Evolutionary conservation across 495 filamentous ascomycete species (phyloP).

Genomic region (Rhypophila decipiens): DNA sequence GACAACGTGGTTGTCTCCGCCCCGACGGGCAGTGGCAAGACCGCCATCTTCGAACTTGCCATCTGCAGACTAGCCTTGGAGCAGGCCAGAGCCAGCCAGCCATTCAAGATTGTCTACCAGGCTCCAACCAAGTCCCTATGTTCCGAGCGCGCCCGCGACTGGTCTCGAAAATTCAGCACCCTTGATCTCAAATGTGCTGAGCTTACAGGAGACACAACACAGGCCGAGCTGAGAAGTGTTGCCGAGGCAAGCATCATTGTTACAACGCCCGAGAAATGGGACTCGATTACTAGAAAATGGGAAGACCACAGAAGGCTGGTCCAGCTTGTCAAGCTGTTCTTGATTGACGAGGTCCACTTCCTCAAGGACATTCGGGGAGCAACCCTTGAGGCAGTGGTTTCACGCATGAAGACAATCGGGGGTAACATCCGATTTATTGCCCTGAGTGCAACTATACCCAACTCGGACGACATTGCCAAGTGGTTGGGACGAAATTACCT

Average conservation of each 20-base stretch:
- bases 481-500: constrained; percentile 82
- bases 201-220: constrained; percentile 86
- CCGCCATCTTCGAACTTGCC: constrained; percentile 81
- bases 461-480: constrained; percentile 79
- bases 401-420: constrained; percentile 90
- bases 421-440: constrained; percentile 86
- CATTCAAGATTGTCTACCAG: constrained; percentile 92
- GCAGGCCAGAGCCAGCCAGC: constrained; percentile 53
- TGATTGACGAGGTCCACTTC: constrained; percentile 96
- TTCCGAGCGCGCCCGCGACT: constrained; percentile 73
- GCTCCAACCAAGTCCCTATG: constrained; percentile 93
- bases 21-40: constrained; percentile 93
- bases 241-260: constrained; percentile 85
- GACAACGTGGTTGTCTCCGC: constrained; percentile 87
- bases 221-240: constrained; percentile 63
- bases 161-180: constrained; percentile 74
- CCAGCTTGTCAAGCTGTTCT: constrained; percentile 79
- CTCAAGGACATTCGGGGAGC: constrained; percentile 85
- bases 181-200: constrained; percentile 75
- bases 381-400: constrained; percentile 91
- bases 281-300: constrained; percentile 95
- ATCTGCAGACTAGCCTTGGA: constrained; percentile 78
- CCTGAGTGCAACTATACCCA: constrained; percentile 88
- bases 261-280: constrained; percentile 98
- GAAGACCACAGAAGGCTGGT: constrained; percentile 80